Base-by-base conservation (phyloP, 208 protist species). In the Acanthamoeba healyi region DNA sequence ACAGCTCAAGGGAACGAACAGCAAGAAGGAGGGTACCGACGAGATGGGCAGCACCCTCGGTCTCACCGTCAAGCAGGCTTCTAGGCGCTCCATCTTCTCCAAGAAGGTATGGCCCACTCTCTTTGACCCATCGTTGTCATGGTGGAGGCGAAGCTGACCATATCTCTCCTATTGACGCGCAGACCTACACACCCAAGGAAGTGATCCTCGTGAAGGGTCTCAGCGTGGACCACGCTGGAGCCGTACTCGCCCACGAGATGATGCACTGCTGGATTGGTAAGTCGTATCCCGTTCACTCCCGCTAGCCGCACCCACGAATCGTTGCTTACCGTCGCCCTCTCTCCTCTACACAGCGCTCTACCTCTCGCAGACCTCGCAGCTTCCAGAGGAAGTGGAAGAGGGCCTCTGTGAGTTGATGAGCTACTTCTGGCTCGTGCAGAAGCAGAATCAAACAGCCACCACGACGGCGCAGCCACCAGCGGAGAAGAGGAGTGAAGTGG, bases 221-320 rank as follows among this genome's bases (percentile, higher is more conserved):
- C 19, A 92, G 58, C 54, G 5, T 34, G 54, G 40, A 49, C 12
- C 86, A 92, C 22, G 61, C 86, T 44, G 86, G 86, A 70, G 86
- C 86, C 4, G 86, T 92, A 3, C 34, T 92, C 40, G 86, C 86
- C 14, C 86, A 92, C 32, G 86, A 92, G 86, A 19, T 92, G 86
- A 67, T 92, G 29, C 86, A 92, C 86, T 92, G 86, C 86, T 92
- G 86, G 86, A 42, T 92, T 38, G 58, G 58, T 67, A 67, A 22
- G 24, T 22, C n/a, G 6, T n/a, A n/a, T n/a, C n/a, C n/a, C n/a
- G n/a, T n/a, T n/a, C n/a, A n/a, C n/a, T n/a, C n/a, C n/a, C n/a
- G n/a, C n/a, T n/a, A n/a, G n/a, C n/a, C n/a, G n/a, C n/a, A n/a
- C n/a, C n/a, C 58, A 7, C 58, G 51, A 10, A 24, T 24, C 56